Evolutionary conservation across 441 rosid genomes (phyloP), one percentile per base, ranked within the genome.

Genomic region (Lepidium campestre): DNA sequence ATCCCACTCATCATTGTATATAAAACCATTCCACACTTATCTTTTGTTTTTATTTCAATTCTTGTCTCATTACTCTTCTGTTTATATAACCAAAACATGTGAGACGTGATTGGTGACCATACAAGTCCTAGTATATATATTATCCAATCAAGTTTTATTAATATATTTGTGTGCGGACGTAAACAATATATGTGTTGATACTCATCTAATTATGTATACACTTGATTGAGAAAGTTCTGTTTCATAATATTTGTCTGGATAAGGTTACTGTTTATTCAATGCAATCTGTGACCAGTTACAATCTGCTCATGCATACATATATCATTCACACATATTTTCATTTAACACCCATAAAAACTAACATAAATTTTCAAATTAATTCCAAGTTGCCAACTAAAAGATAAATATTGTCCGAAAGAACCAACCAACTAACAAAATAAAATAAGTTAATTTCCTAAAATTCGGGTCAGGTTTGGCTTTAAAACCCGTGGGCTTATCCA

Each of bases 401-500:
- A 1, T n/a, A 27, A 27, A 1, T 6, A 27, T 27, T 27, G 31
- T 27, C 31, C 31, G 31, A 27, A 27, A 27, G 6, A 27, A 27
- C 8, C 31, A 27, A 27, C 8, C 31, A 27, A 6, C 7, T 5
- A 29, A 29, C 34, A 29, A 29, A 29, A 29, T 29, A 29, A 29
- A 29, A 29, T 1, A 7, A 29, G 7, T 27, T 0, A 5, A 27
- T 27, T 4, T 27, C 31, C 31, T 27, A 22, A 22, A 73, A 42
- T 53, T 57, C 53, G 46, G 77, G 69, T 67, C 40, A 73, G 54
- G 55, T 27, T 29, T 71, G 18, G 10, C 8, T 64, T 6, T 25
- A 32, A 56, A 72, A 50, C 68, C 80, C 58, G 75, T 66, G 66
- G 63, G 77, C 75, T 77, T 68, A 72, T 68, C 75, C 27, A 3